These are phyloP conservation scores for Tephrocybe sp. DNA, from an alignment of 768 basidiomycete species.

Conservation along the genomic window DNA sequence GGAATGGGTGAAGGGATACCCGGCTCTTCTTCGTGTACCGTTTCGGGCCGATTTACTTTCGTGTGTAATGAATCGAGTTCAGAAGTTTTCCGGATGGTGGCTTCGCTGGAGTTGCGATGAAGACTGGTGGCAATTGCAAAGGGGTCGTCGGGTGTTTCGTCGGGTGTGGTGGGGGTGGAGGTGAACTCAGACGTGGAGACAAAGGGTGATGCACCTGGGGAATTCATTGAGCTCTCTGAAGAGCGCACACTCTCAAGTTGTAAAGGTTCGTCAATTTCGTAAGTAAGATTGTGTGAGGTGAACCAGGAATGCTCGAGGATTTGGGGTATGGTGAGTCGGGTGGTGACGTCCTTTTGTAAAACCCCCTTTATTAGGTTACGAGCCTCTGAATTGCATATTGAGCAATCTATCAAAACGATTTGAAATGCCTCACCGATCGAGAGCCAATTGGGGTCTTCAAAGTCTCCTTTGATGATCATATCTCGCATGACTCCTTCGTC, in stretches of 20 bases:
- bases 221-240: conserved; percentile 55
- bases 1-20: conserved; percentile 26
- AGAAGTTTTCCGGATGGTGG: conserved; percentile 54
- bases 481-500: conserved; percentile 81
- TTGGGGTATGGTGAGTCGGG: conserved; percentile 78
- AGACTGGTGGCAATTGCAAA: conserved; percentile 38
- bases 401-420: background rate
- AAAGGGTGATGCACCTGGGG: conserved; percentile 52
- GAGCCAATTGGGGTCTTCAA: conserved; percentile 92
- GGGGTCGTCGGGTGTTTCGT: conserved; percentile 45
- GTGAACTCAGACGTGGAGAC: conserved; percentile 37
- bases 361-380: conserved; percentile 79
- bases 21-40: conserved; percentile 53
- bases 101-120: conserved; percentile 55
- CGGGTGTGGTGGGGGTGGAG: conserved; percentile 60
- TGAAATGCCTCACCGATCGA: conserved; percentile 61
- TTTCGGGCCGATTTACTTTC: conserved; percentile 39
- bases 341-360: conserved; percentile 72
- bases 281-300: conserved; percentile 36
- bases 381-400: conserved; percentile 56
- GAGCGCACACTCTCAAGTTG: conserved; percentile 36
- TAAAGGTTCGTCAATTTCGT: conserved; percentile 31
- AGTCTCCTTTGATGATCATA: conserved; percentile 83
- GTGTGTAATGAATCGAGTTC: conserved; percentile 38
- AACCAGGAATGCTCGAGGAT: conserved; percentile 92